Conservation (phyloP, 371 early-diverging fungal genomes). For the Mucor velutinosus region DNA sequence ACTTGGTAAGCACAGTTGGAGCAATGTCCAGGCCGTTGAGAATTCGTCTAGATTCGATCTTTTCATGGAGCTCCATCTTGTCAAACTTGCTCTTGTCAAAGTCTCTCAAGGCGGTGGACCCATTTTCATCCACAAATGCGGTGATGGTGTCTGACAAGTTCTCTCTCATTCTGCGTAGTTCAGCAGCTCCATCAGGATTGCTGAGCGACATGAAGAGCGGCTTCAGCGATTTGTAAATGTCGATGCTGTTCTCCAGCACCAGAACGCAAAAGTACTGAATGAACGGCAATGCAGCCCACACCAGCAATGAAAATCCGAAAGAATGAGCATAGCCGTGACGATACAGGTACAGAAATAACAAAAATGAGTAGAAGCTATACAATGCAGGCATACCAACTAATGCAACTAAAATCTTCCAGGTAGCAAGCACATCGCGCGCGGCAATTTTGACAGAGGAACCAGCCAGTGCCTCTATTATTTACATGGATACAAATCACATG, state of each 20-base stretch:
- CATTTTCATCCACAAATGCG: constrained; percentile 43
- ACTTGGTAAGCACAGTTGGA: constrained; percentile 4
- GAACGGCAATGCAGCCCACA: constrained; percentile 50
- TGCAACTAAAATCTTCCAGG: constrained; percentile 83
- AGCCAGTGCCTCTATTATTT: constrained; percentile 68
- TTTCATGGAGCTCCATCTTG: constrained; percentile 20
- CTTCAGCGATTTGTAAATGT: constrained; percentile 51
- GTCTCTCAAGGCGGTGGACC: constrained; percentile 35
- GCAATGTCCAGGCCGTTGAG: background rate
- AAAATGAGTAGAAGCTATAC: constrained; percentile 58
- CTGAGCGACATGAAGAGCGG: constrained; percentile 27
- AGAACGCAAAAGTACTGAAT: constrained; percentile 57
- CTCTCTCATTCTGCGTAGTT: constrained; percentile 26
- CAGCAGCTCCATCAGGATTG: constrained; percentile 23
- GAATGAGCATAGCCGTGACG: constrained; percentile 12
- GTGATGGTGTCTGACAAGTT: constrained; percentile 35
- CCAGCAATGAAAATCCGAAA: constrained; percentile 18
- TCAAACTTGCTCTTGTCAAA: constrained; percentile 41
- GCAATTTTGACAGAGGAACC: constrained; percentile 82
- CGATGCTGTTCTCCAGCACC: constrained; percentile 62
- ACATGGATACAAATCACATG: constrained; percentile 7
- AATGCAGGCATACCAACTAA: constrained; percentile 64
- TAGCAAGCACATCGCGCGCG: constrained; percentile 85
- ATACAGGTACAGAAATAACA: constrained; percentile 29
- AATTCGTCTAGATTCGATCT: constrained; percentile 9